A percentile compares a stretch with the other conserved stretches of the same genome.
Conservation (phyloP, 148 eudicot species). For the Camellia granthamiana region DNA sequence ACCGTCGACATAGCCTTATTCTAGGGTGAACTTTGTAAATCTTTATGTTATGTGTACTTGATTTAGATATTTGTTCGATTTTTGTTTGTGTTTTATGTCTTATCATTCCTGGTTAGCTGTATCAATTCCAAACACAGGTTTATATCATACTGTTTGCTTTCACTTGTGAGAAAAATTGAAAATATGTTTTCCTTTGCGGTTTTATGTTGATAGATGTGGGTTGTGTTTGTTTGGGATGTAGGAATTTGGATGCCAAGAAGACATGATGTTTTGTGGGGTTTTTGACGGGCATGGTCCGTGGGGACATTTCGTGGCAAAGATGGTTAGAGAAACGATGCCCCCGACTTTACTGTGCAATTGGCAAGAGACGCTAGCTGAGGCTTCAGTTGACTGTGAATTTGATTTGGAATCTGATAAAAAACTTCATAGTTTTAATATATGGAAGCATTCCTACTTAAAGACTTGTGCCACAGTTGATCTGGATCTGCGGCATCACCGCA, state of each 20-base stretch:
- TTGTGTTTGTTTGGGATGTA: not conserved
- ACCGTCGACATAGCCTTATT: too few species aligned
- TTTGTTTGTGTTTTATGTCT: too few species aligned
- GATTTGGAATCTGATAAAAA: slow-evolving; percentile 52
- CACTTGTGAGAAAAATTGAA: not conserved
- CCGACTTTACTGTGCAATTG: slow-evolving; percentile 12
- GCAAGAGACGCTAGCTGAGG: not conserved
- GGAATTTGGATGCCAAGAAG: slow-evolving; percentile 20
- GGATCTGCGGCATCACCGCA: slow-evolving; percentile 61
- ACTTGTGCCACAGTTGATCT: slow-evolving; percentile 77
- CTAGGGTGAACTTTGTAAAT: too few species aligned
- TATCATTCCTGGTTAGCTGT: too few species aligned
- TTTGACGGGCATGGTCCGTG: slow-evolving; percentile 90
- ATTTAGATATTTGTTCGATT: too few species aligned
- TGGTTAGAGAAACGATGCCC: slow-evolving; percentile 78
- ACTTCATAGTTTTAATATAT: slow-evolving; percentile 50
- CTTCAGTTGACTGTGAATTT: slow-evolving; percentile 48
- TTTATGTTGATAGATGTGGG: not conserved
- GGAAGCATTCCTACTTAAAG: slow-evolving; percentile 77
- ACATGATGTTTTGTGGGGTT: slow-evolving; percentile 73
- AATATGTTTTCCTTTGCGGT: not conserved
- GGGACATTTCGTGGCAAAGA: slow-evolving; percentile 85
- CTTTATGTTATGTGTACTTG: too few species aligned
- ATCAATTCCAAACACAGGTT: not conserved
- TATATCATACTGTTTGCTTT: not conserved